Evolutionary conservation across 2,329 filamentous ascomycete species (phyloP).

Genomic region (Metarhizium guizhouense): DNA sequence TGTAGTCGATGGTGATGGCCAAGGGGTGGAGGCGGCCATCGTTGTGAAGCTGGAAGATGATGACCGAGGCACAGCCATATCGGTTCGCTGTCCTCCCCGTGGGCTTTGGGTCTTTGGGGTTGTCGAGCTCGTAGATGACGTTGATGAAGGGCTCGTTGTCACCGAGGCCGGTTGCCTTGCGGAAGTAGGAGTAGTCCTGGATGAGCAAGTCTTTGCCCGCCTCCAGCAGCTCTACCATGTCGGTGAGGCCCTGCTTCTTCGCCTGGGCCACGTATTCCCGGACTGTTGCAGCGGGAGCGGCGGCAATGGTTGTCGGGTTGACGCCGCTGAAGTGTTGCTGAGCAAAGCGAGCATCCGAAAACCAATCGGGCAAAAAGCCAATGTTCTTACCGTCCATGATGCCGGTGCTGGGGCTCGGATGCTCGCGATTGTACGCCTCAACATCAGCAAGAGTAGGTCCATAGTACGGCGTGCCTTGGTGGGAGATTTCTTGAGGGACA

Average conservation of each 20-base stretch:
- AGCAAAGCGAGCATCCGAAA: conserved; percentile 32
- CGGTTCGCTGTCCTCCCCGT: conserved; percentile 8
- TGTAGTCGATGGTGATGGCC: conserved; percentile 39
- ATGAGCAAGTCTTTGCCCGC: conserved; percentile 25
- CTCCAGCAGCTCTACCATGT: conserved; percentile 21
- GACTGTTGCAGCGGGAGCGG: conserved; percentile 21
- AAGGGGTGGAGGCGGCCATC: conserved; percentile 38
- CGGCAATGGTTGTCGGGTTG: conserved; percentile 37
- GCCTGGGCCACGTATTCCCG: conserved; percentile 26
- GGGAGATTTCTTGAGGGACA: neutral
- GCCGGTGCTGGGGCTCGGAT: conserved; percentile 25
- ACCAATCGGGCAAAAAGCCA: conserved; percentile 30
- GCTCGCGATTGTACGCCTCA: conserved; percentile 23
- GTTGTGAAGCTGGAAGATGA: conserved; percentile 31
- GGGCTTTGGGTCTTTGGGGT: neutral
- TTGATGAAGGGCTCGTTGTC: conserved; percentile 17
- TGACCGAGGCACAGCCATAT: conserved; percentile 31
- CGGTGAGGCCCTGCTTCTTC: conserved; percentile 20
- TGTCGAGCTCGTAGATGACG: conserved; percentile 13
- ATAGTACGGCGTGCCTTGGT: neutral
- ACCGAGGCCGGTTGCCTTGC: conserved; percentile 23
- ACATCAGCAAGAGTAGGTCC: neutral
- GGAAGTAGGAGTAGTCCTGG: conserved; percentile 35
- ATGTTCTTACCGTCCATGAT: conserved; percentile 24
- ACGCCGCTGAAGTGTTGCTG: conserved; percentile 34